Evolutionary conservation across 2,329 filamentous ascomycete genomes (phyloP).

Genomic region (Cyanodermella asteris): DNA sequence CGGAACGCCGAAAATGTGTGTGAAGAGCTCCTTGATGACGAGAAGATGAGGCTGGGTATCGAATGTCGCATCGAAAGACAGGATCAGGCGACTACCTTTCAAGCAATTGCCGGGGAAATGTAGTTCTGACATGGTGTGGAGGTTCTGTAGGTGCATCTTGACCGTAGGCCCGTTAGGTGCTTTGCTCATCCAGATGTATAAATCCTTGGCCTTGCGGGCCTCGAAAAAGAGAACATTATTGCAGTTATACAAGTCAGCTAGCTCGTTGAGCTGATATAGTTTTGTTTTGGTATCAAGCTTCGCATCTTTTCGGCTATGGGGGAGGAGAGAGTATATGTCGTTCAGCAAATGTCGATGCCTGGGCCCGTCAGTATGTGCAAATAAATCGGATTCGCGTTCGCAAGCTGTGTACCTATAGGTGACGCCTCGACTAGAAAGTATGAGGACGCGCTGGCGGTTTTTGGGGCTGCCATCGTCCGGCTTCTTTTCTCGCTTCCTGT

Average conservation of each 20-base stretch:
- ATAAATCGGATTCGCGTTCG: not conserved
- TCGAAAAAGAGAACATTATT: slow-evolving; percentile 93
- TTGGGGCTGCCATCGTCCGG: slow-evolving; percentile 24
- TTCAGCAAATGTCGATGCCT: slow-evolving; percentile 87
- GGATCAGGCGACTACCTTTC: slow-evolving; percentile 73
- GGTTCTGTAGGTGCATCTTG: slow-evolving; percentile 59
- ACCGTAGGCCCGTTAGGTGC: slow-evolving; percentile 62
- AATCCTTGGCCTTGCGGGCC: slow-evolving; percentile 77
- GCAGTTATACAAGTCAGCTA: slow-evolving; percentile 64
- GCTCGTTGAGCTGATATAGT: slow-evolving; percentile 58
- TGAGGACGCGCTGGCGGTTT: slow-evolving; percentile 60
- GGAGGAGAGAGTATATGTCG: slow-evolving; percentile 71
- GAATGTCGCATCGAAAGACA: slow-evolving; percentile 81
- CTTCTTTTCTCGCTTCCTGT: slow-evolving; percentile 6
- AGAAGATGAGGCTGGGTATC: slow-evolving; percentile 58
- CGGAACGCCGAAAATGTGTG: slow-evolving; percentile 80
- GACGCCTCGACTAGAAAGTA: slow-evolving; percentile 79
- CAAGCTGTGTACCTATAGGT: slow-evolving; percentile 46
- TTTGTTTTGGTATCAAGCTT: slow-evolving; percentile 95
- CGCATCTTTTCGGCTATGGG: slow-evolving; percentile 80
- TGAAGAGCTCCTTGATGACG: slow-evolving; percentile 73
- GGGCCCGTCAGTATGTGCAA: too few species aligned
- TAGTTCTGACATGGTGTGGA: slow-evolving; percentile 92
- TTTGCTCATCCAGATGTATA: slow-evolving; percentile 86
- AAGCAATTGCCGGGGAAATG: slow-evolving; percentile 94